Percentiles rank a stretch among this genome's conserved stretches.
phyloP scores from a whole-genome alignment of 1,139 yeast genomes.

The Yamadazyma oceani region DNA sequence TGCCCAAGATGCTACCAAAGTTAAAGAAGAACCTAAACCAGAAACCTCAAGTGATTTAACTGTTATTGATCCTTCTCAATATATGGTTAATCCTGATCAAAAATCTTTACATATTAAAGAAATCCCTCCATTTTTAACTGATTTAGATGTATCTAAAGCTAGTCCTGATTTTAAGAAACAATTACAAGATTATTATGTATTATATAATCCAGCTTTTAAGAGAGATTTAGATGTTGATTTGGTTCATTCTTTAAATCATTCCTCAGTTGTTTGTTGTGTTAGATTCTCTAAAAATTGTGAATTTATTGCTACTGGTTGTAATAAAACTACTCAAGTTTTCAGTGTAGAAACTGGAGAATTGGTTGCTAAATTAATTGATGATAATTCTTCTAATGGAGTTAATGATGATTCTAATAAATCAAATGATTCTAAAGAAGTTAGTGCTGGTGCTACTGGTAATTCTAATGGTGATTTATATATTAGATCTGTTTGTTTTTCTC shows the following conservation, averaged over 20 bases:
- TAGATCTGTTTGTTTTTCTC: slow-evolving; percentile 94
- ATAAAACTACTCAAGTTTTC: slow-evolving; percentile 92
- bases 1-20: slow-evolving; percentile 11
- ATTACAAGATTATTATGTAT: slow-evolving; percentile 82
- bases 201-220: slow-evolving; percentile 83
- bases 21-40: slow-evolving; percentile 17
- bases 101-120: slow-evolving; percentile 64
- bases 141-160: slow-evolving; percentile 76
- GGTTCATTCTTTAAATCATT: slow-evolving; percentile 87
- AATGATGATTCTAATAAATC: slow-evolving; percentile 35
- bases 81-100: slow-evolving; percentile 43
- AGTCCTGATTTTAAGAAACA: slow-evolving; percentile 80
- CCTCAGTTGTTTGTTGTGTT: slow-evolving; percentile 95
- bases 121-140: slow-evolving; percentile 79
- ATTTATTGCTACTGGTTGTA: slow-evolving; percentile 95
- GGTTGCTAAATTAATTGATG: slow-evolving; percentile 85
- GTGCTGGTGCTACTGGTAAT: slow-evolving; percentile 28
- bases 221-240: slow-evolving; percentile 77
- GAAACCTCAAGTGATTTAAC: slow-evolving; percentile 38
- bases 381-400: slow-evolving; percentile 47
- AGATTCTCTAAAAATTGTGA: slow-evolving; percentile 91
- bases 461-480: slow-evolving; percentile 82
- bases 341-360: slow-evolving; percentile 90
- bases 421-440: slow-evolving; percentile 23
- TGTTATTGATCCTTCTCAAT: slow-evolving; percentile 43